These are phyloP conservation scores for Colletotrichum shisoi DNA, from an alignment of 2,329 filamentous ascomycete species.

Conservation along the genomic window DNA sequence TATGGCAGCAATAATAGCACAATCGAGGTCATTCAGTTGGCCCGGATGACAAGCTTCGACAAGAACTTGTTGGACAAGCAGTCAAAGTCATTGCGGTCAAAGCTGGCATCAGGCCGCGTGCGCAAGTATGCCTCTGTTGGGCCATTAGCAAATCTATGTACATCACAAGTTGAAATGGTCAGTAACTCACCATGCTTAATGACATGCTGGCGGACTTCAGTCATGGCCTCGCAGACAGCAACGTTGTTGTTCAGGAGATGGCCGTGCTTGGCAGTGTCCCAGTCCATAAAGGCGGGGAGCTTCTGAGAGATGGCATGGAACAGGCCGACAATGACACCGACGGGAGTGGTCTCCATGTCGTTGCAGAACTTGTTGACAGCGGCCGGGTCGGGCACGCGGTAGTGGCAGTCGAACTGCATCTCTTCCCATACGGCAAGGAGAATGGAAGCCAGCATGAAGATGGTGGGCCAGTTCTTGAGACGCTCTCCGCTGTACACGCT, in stretches of 20 bases:
- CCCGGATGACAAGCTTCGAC: constrained; percentile 93
- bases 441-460: constrained; percentile 95
- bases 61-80: constrained; percentile 96
- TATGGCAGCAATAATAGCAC: constrained; percentile 36
- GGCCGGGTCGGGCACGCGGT: constrained; percentile 83
- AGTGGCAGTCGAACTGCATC: constrained; percentile 99
- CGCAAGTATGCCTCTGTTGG: constrained; percentile 82
- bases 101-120: constrained; percentile 79
- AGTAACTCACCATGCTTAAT: constrained; percentile 85
- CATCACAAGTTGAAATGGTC: neutral
- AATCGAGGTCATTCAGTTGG: constrained; percentile 67
- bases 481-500: constrained; percentile 97
- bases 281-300: constrained; percentile 88
- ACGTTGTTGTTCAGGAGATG: constrained; percentile 89
- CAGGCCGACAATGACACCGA: constrained; percentile 93
- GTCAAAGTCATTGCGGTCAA: constrained; percentile 92
- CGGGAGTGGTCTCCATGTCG: constrained; percentile 95
- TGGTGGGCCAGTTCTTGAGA: constrained; percentile 98
- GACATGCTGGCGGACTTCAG: constrained; percentile 90
- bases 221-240: constrained; percentile 94
- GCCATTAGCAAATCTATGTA: constrained; percentile 50
- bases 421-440: constrained; percentile 95
- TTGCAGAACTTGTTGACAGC: constrained; percentile 93
- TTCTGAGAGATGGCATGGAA: constrained; percentile 99
- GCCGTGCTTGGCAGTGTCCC: constrained; percentile 91